phyloP scores from a whole-genome alignment of 2,329 filamentous ascomycete species.

The Aspergillus ustus region DNA sequence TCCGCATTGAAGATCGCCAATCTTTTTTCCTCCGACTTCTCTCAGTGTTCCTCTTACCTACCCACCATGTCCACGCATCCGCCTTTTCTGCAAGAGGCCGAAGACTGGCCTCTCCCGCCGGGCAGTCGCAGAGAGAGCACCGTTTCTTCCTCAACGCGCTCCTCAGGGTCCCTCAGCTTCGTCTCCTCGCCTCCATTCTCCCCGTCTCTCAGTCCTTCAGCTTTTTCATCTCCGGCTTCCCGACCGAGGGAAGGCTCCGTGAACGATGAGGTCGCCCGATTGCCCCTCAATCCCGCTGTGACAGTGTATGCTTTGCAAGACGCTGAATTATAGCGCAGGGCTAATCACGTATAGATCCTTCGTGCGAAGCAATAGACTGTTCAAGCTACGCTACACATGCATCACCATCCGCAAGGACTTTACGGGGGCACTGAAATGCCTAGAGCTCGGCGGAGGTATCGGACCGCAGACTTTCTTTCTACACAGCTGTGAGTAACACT shows the following conservation, averaged over 20 bases:
- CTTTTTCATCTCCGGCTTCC: slow-evolving; percentile 27
- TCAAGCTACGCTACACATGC: slow-evolving; percentile 45
- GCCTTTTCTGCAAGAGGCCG: slow-evolving; percentile 21
- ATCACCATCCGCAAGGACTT: slow-evolving; percentile 47
- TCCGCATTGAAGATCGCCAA: slow-evolving; percentile 30
- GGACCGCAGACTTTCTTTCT: slow-evolving; percentile 43
- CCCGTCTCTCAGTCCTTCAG: slow-evolving; percentile 30
- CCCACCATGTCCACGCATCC: slow-evolving; percentile 19
- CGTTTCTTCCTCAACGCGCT: slow-evolving; percentile 31
- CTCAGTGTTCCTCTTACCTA: background rate
- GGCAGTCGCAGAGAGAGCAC: slow-evolving; percentile 29
- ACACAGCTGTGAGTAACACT: slow-evolving; percentile 41
- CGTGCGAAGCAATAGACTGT: slow-evolving; percentile 42
- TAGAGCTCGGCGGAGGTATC: slow-evolving; percentile 44
- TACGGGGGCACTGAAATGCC: slow-evolving; percentile 39
- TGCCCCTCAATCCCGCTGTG: slow-evolving; percentile 37
- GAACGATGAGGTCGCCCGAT: slow-evolving; percentile 37
- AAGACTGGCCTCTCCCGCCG: slow-evolving; percentile 35
- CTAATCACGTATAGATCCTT: slow-evolving; percentile 38
- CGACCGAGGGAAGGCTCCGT: slow-evolving; percentile 35
- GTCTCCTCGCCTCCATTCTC: slow-evolving; percentile 29
- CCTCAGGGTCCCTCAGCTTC: slow-evolving; percentile 34
- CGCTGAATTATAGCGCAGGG: background rate
- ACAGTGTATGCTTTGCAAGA: slow-evolving; percentile 36
- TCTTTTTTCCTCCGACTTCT: slow-evolving; percentile 5